These are phyloP conservation scores for Aspergillus felis DNA, from an alignment of 2,329 filamentous ascomycete genomes.

Conservation along the genomic window DNA sequence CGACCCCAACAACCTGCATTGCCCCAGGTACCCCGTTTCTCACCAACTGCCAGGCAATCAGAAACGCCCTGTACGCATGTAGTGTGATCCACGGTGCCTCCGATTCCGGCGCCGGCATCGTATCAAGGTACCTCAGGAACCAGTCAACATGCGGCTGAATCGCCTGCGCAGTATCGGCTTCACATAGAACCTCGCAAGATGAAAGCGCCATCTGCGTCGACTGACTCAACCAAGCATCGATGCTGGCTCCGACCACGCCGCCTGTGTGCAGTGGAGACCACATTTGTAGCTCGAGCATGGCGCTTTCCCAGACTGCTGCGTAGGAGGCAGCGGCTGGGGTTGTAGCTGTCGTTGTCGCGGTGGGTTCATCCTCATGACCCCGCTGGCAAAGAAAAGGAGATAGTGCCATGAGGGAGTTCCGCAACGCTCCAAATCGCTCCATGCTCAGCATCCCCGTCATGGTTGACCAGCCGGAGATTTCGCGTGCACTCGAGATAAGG, in stretches of 20 bases:
- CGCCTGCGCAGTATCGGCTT: slow-evolving; percentile 14
- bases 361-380: too few species aligned
- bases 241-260: slow-evolving; percentile 35
- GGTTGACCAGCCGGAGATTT: slow-evolving; percentile 43
- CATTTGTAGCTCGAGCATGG: slow-evolving; percentile 42
- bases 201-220: slow-evolving; percentile 27
- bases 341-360: too few species aligned
- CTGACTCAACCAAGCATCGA: slow-evolving; percentile 34
- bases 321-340: slow-evolving; percentile 14
- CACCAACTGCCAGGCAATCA: too few species aligned
- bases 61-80: too few species aligned
- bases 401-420: slow-evolving; percentile 34
- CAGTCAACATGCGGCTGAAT: too few species aligned
- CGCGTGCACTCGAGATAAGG: slow-evolving; percentile 40
- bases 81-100: too few species aligned
- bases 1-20: too few species aligned
- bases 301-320: slow-evolving; percentile 40
- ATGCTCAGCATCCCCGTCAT: slow-evolving; percentile 42
- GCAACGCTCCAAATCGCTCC: slow-evolving; percentile 35
- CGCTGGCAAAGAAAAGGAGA: slow-evolving; percentile 8
- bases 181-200: slow-evolving; percentile 30
- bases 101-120: too few species aligned
- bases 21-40: too few species aligned
- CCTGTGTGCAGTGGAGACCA: slow-evolving; percentile 42
- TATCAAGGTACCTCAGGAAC: too few species aligned